Evolutionary conservation across 768 basidiomycete genomes (phyloP), one percentile per base, ranked within the genome.

Genomic region (Collybia nuda): DNA sequence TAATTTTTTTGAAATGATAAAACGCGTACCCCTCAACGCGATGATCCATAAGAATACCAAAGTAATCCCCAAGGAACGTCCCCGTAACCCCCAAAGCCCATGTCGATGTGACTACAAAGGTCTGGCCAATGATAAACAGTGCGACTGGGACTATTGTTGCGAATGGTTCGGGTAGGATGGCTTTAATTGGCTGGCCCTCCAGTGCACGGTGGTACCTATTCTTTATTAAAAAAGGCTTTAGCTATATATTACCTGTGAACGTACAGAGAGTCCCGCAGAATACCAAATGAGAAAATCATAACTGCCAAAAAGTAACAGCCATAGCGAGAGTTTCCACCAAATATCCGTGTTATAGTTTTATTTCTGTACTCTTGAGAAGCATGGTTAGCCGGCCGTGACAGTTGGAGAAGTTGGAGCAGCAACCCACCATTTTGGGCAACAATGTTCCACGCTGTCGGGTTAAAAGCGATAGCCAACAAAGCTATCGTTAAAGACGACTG

Each of bases 401-500:
- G 40, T 17, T 26, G 15, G 37, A 46, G 42, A 35, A 32, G 45
- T 12, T 22, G 2, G 35, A 39, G 41, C 24, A 41, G 26, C 24
- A 22, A 71, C 82, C 43, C 55, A 93, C 93, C 93, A 72, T 95
- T 93, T 49, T 85, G 86, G 21, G 96, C 96, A 23, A 95, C 84
- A 54, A 93, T 84, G 68, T 99, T 99, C 96, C 96, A 99, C 51
- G 88, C 93, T 1, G 85, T 84, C 0, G 96, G 96, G 61, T 98
- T 98, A 75, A 98, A 98, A 1, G 82, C 62, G 43, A 96, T 90
- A 51, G 87, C 67, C 3, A 79, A 68, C n/a, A 93, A 54, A 0
- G 83, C 82, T 15, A 89, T 46, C 60, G 77, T 78, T 36, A 98
- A 65, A 18, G 90, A 90, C 5, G 70, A 62, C 59, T 91, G 79